Conservation (phyloP, 768 basidiomycete species). For the Lenzites betulinus region DNA sequence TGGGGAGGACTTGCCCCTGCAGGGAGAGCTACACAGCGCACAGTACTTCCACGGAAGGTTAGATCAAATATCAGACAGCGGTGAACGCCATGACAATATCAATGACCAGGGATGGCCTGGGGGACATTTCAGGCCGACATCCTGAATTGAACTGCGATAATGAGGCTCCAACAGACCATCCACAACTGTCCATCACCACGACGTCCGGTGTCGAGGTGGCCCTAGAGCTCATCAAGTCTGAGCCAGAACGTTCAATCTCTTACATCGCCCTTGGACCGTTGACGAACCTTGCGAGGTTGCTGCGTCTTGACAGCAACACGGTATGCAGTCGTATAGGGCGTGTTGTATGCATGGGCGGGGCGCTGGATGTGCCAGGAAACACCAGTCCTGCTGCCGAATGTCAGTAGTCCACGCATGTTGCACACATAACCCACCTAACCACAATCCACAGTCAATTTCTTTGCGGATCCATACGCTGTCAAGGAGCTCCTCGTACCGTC, state of each 20-base stretch:
- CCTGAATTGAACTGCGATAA: conserved; percentile 55
- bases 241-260: conserved; percentile 56
- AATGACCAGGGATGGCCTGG: conserved; percentile 63
- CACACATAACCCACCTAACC: background rate
- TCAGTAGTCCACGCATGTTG: conserved; percentile 38
- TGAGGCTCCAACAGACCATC: conserved; percentile 33
- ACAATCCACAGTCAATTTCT: conserved; percentile 69
- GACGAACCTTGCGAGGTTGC: conserved; percentile 75
- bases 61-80: background rate
- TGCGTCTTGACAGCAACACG: conserved; percentile 53
- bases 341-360: conserved; percentile 93
- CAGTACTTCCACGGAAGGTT: conserved; percentile 85
- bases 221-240: conserved; percentile 53
- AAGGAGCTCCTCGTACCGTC: conserved; percentile 58
- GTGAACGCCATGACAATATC: background rate
- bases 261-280: conserved; percentile 77
- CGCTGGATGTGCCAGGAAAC: conserved; percentile 90
- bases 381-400: conserved; percentile 83
- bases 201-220: conserved; percentile 55
- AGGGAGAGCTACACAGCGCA: conserved; percentile 73
- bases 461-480: conserved; percentile 86
- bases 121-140: conserved; percentile 60
- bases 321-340: conserved; percentile 64
- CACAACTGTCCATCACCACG: conserved; percentile 49
- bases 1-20: conserved; percentile 67